These are phyloP conservation scores for Acacia acuminata DNA, from an alignment of 306 rosid genomes.

Conservation along the genomic window DNA sequence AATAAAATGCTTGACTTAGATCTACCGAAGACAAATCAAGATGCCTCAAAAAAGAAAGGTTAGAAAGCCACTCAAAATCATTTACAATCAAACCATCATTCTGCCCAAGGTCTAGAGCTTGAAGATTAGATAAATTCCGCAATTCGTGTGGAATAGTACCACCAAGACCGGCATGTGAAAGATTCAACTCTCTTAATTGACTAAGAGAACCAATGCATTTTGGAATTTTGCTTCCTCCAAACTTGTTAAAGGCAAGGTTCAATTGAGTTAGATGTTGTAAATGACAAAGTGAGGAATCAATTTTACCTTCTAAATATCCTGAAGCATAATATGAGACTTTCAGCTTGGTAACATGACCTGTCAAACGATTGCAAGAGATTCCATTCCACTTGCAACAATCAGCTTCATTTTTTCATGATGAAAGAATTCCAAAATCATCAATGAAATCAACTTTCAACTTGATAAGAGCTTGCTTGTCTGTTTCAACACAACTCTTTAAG, in stretches of 20 bases:
- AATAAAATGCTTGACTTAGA: background rate
- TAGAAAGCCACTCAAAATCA: background rate
- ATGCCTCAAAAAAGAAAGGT: background rate
- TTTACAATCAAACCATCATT: background rate
- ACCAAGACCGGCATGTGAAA: background rate
- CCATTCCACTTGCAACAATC: background rate
- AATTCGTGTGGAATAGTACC: too few relatives aligned
- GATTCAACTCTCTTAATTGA: background rate
- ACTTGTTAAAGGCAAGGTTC: background rate
- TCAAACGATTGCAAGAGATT: background rate
- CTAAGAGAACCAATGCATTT: background rate
- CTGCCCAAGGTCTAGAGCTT: too few relatives aligned
- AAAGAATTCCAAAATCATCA: background rate
- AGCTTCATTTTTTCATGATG: background rate
- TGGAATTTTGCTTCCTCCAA: background rate
- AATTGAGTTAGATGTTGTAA: background rate
- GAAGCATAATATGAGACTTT: fast-evolving
- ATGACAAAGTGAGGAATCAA: background rate
- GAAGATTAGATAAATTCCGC: too few relatives aligned
- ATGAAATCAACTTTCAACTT: too few relatives aligned
- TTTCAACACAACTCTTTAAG: background rate
- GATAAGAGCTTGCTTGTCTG: too few relatives aligned
- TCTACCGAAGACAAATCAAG: background rate
- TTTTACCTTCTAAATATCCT: background rate
- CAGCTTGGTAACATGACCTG: background rate